Percentiles rank a stretch among this genome's conserved stretches.
Conservation (phyloP, 2,329 filamentous ascomycete species). For the Trichoderma atroviride region DNA sequence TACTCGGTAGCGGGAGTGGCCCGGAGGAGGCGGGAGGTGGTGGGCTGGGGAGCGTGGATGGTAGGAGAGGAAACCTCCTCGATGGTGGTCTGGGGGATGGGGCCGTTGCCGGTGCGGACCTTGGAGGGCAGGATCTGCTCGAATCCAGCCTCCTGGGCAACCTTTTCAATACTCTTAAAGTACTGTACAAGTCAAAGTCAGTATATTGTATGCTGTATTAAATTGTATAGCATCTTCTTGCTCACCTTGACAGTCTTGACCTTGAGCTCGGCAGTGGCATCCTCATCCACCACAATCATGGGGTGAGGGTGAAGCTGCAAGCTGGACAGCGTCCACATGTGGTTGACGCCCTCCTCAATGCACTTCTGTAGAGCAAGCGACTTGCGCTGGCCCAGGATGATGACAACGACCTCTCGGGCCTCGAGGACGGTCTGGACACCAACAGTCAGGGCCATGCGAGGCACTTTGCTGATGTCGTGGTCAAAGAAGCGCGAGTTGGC, state of each 20-base stretch:
- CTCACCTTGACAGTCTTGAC: conserved; percentile 70
- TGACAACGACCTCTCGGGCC: conserved; percentile 78
- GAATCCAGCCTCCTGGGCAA: conserved; percentile 59
- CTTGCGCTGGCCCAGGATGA: conserved; percentile 82
- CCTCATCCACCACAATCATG: conserved; percentile 82
- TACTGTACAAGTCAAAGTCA: conserved; percentile 48
- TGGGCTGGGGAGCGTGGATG: conserved; percentile 57
- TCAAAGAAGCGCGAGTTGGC: conserved; percentile 85
- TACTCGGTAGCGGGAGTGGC: conserved; percentile 59
- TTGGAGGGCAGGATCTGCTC: conserved; percentile 61
- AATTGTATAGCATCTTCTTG: neutral
- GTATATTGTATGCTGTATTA: neutral
- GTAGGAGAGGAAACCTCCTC: conserved; percentile 49
- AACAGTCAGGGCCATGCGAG: conserved; percentile 80
- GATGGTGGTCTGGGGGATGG: conserved; percentile 45
- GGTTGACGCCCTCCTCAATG: conserved; percentile 80
- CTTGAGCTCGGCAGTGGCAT: conserved; percentile 72
- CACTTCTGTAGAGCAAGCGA: conserved; percentile 77
- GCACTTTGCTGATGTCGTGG: conserved; percentile 72
- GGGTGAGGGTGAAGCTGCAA: conserved; percentile 80
- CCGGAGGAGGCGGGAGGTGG: conserved; percentile 57
- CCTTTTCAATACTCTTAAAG: conserved; percentile 71
- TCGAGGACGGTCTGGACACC: conserved; percentile 83
- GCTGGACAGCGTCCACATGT: conserved; percentile 87
- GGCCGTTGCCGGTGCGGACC: conserved; percentile 55